Evolutionary conservation across 176 grass and related monocot genomes (phyloP).

Genomic region (Musa beccarii): DNA sequence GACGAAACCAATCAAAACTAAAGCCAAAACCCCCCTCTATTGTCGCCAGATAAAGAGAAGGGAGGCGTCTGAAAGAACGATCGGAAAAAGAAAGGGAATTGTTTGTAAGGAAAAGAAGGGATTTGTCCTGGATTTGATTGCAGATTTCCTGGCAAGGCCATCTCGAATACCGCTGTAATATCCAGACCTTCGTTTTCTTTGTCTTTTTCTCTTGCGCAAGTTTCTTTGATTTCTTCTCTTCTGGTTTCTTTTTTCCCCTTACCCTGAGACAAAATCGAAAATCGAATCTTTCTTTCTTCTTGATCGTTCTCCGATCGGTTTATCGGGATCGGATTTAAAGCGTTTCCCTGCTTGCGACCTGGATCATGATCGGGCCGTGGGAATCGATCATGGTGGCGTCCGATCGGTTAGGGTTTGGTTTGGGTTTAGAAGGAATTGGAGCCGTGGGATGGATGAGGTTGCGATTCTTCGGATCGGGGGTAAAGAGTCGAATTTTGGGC

Average conservation of each 20-base stretch:
- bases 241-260: not conserved
- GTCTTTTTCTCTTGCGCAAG: not conserved
- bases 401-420: not conserved
- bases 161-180: slow-evolving; percentile 9
- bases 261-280: too few relatives aligned
- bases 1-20: not conserved
- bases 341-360: not conserved
- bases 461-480: too few relatives aligned
- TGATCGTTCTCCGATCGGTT: not conserved
- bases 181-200: not conserved
- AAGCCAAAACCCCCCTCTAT: not conserved
- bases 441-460: not conserved
- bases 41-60: too few relatives aligned
- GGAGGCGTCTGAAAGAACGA: too few relatives aligned
- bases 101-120: too few relatives aligned
- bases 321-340: not conserved
- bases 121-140: slow-evolving; percentile 4
- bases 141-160: slow-evolving; percentile 18
- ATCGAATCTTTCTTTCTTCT: too few relatives aligned
- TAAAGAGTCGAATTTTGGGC: too few relatives aligned
- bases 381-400: not conserved
- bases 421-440: not conserved
- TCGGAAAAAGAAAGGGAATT: too few relatives aligned
- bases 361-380: not conserved
- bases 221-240: not conserved